A percentile compares a stretch with the other conserved stretches of the same genome.
Evolutionary conservation across 1,284 basidiomycete species (phyloP).

Genomic region (Heterobasidion irregulare): DNA sequence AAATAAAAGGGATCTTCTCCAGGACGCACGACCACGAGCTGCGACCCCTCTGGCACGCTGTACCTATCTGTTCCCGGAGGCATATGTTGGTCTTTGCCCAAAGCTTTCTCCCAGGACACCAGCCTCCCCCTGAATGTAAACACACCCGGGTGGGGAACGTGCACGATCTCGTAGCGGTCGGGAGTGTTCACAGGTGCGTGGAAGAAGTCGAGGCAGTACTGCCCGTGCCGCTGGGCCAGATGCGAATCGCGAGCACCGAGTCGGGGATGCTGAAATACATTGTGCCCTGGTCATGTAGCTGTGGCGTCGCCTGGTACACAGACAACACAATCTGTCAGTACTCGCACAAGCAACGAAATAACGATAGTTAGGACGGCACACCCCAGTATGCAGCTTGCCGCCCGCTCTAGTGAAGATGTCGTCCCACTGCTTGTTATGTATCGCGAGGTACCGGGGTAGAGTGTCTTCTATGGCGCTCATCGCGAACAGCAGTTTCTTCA

Average conservation of each 20-base stretch:
- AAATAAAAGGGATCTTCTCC: background rate
- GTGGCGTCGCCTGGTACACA: background rate
- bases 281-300: background rate
- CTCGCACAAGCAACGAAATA: background rate
- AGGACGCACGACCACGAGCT: background rate
- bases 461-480: background rate
- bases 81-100: background rate
- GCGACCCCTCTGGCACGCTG: background rate
- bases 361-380: background rate
- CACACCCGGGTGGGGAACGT: background rate
- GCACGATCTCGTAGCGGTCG: background rate
- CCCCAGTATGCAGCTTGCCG: background rate
- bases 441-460: background rate
- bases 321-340: background rate
- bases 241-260: background rate
- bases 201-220: background rate
- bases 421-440: background rate
- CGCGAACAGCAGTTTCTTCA: background rate
- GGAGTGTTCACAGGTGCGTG: background rate
- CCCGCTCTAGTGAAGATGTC: background rate
- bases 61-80: background rate
- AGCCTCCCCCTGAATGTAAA: background rate
- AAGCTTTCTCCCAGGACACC: background rate
- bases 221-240: background rate
- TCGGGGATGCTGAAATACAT: background rate